A percentile compares a stretch with the other conserved stretches of the same genome.
phyloP scores from a whole-genome alignment of 495 filamentous ascomycete species.

The Penicillium pulvis region DNA sequence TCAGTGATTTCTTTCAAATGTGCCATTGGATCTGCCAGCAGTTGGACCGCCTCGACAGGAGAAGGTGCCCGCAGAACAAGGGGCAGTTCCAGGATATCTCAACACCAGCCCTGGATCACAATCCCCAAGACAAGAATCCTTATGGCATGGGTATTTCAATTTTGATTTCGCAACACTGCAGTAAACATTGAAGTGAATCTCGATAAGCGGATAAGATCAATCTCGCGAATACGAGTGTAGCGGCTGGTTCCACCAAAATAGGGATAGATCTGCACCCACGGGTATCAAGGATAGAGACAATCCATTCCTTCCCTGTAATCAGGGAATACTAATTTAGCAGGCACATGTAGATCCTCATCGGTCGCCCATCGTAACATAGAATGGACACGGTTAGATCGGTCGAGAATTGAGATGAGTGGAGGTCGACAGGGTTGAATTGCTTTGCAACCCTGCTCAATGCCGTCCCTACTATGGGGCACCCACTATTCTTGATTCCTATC shows the following conservation, averaged over 20 bases:
- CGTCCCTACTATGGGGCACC: slow-evolving; percentile 5
- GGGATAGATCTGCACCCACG: background rate
- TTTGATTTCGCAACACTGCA: too few species aligned
- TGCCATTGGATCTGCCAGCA: too few species aligned
- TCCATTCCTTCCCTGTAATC: slow-evolving; percentile 15
- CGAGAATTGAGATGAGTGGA: background rate
- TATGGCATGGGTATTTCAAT: too few species aligned
- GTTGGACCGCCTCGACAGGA: too few species aligned
- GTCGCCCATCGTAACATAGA: slow-evolving; percentile 20
- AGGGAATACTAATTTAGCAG: background rate
- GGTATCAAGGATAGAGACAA: slow-evolving; percentile 7
- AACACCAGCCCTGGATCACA: too few species aligned
- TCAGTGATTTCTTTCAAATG: too few species aligned
- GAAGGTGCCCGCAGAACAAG: too few species aligned
- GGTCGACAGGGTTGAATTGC: slow-evolving; percentile 9
- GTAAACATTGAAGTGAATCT: background rate
- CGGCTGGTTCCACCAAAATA: background rate
- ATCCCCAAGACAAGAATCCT: too few species aligned
- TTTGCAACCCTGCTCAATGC: background rate
- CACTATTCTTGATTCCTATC: background rate
- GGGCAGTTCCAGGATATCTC: too few species aligned
- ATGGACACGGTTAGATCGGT: background rate
- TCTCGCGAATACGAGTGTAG: background rate
- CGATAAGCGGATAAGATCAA: background rate
- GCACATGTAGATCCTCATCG: slow-evolving; percentile 13